phyloP scores from a whole-genome alignment of 148 eudicot genomes.

The Fagopyrum esculentum region DNA sequence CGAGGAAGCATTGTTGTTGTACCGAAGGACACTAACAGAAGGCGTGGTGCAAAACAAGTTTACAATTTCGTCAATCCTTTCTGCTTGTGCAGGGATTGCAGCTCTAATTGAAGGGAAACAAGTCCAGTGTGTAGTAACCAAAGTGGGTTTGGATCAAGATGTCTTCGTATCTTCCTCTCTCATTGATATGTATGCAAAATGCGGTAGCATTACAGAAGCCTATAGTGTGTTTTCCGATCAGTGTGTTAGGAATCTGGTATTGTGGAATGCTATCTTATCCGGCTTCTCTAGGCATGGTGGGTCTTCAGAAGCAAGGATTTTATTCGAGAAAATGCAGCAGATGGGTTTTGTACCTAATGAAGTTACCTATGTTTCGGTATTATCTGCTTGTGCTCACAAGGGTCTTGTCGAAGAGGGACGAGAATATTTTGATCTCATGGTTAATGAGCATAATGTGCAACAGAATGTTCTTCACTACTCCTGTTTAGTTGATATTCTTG shows the following conservation, averaged over 20 bases:
- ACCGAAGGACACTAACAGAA: constrained; percentile 29
- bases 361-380: constrained; percentile 56
- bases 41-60: constrained; percentile 40
- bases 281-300: constrained; percentile 75
- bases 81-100: constrained; percentile 69
- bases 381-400: constrained; percentile 73
- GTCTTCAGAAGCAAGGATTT: constrained; percentile 48
- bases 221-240: constrained; percentile 40
- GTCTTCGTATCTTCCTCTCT: constrained; percentile 54
- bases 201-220: constrained; percentile 58
- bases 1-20: constrained; percentile 58
- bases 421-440: constrained; percentile 46
- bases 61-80: constrained; percentile 49
- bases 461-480: constrained; percentile 57
- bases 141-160: constrained; percentile 42
- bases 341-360: constrained; percentile 54
- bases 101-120: constrained; percentile 65
- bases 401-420: constrained; percentile 59
- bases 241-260: constrained; percentile 38
- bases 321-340: constrained; percentile 86
- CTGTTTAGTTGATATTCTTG: constrained; percentile 72
- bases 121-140: constrained; percentile 40
- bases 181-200: constrained; percentile 64
- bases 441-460: constrained; percentile 35
- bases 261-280: constrained; percentile 74